These are phyloP conservation scores for Phytophthora melonis DNA, from an alignment of 352 stramenopile genomes.

Conservation along the genomic window DNA sequence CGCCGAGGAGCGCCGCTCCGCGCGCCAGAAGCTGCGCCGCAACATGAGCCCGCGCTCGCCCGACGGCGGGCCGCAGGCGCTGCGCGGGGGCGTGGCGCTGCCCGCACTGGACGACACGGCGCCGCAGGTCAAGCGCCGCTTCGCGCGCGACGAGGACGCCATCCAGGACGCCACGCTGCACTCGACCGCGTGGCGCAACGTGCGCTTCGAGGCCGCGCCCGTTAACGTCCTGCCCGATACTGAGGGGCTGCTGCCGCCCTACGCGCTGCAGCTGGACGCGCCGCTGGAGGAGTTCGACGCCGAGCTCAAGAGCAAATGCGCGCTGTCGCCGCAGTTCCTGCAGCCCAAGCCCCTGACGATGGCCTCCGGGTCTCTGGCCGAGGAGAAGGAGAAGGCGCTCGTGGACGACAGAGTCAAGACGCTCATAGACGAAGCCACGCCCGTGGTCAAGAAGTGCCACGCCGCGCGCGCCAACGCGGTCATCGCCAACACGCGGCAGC, in stretches of 20 bases:
- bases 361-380: slow-evolving; percentile 28
- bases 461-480: slow-evolving; percentile 37
- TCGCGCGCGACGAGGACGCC: slow-evolving; percentile 47
- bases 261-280: slow-evolving; percentile 43
- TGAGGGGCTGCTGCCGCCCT: slow-evolving; percentile 40
- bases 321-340: slow-evolving; percentile 29
- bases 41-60: slow-evolving; percentile 60
- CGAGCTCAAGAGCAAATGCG: slow-evolving; percentile 42
- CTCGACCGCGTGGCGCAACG: slow-evolving; percentile 71
- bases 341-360: slow-evolving; percentile 34
- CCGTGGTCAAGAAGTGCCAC: slow-evolving; percentile 50
- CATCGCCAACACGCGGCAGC: slow-evolving; percentile 49
- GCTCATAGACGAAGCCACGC: slow-evolving; percentile 53
- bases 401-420: slow-evolving; percentile 43
- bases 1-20: slow-evolving; percentile 56
- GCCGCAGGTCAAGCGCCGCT: slow-evolving; percentile 27
- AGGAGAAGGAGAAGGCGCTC: slow-evolving; percentile 32
- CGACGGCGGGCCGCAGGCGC: slow-evolving; percentile 35
- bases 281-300: slow-evolving; percentile 55
- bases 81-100: slow-evolving; percentile 35
- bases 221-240: slow-evolving; percentile 53
- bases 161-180: slow-evolving; percentile 58
- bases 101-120: slow-evolving; percentile 32
- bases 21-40: slow-evolving; percentile 56
- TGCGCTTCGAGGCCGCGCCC: slow-evolving; percentile 44